Evolutionary conservation across 495 filamentous ascomycete genomes (phyloP), one percentile per base, ranked within the genome.

Genomic region (Annulohypoxylon maeteangense): DNA sequence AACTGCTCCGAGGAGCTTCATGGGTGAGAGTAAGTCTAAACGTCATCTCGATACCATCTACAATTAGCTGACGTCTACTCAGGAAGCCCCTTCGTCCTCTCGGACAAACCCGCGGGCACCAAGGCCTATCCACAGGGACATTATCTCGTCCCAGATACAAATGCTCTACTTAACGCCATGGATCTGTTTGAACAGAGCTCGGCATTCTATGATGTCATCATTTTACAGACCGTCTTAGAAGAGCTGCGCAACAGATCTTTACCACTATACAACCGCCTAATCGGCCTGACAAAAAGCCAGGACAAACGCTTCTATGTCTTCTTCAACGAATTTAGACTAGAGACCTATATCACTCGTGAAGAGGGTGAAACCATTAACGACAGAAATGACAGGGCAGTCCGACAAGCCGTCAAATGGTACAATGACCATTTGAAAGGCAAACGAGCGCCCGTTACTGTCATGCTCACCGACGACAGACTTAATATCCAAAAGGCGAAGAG

Each of bases 281-380:
- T 98, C 56, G 87, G 89, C 18, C 82, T 99, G 73, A 96, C 94
- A 29, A 96, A 92, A 78, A 97, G 93, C 72, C 92, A 96, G 74
- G 94, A 97, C 36, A 98, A 98, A 81, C 89, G 94, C 12, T 98
- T 97, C 76, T 98, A 97, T 78, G 92, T 99, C 48, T 99, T 99
- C 81, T 98, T 98, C 86, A 99, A 99, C 79, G 95, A 99, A 64
- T 99, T 99, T 76, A 89, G 95, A 42, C 83, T 91, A 44, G 95
- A 99, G 80, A 99, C 95, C 7, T 90, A 97, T 76, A 87, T 97
- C 55, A 80, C 86, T 16, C 86, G 95, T 72, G 84, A 88, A 25
- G 83, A 81, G 22, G 91, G 92, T 22, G 95, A 99, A 81, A 90
- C 89, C 5, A 97, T 98, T 80, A 99, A 99, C 75, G 95, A 99